Percentiles rank a stretch among this genome's conserved stretches.
These are phyloP conservation scores for Sporothrix pseudoabietina DNA, from an alignment of 2,329 filamentous ascomycete genomes.

Conservation along the genomic window DNA sequence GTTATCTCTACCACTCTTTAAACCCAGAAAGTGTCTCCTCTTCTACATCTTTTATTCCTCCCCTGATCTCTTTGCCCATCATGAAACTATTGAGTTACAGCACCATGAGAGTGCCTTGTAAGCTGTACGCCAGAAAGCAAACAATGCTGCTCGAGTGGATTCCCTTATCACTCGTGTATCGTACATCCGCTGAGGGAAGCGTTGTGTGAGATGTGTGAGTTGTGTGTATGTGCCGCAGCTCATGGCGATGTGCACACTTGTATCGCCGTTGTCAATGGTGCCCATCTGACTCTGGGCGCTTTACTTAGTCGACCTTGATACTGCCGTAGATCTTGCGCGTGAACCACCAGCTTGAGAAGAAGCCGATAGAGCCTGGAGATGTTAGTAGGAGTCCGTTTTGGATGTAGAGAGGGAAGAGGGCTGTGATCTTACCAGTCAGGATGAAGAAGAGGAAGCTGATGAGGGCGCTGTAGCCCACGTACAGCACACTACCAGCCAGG, in stretches of 20 bases:
- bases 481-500: slow-evolving; percentile 83
- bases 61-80: background rate
- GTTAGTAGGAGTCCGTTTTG: background rate
- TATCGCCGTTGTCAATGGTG: background rate
- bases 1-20: background rate
- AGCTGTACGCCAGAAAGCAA: background rate
- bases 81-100: background rate
- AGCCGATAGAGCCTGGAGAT: slow-evolving; percentile 81
- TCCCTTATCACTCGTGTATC: background rate
- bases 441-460: slow-evolving; percentile 92
- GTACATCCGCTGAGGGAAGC: background rate
- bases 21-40: background rate
- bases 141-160: no score
- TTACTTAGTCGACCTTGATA: slow-evolving; percentile 91
- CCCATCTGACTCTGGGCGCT: no score
- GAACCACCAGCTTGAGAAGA: slow-evolving; percentile 93
- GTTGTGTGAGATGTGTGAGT: background rate
- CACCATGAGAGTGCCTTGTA: background rate
- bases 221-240: background rate
- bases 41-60: slow-evolving; percentile 5
- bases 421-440: slow-evolving; percentile 72
- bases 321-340: slow-evolving; percentile 91
- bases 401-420: slow-evolving; percentile 31
- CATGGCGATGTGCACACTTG: background rate
- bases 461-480: slow-evolving; percentile 87